phyloP scores from a whole-genome alignment of 2,329 filamentous ascomycete genomes.

The Pseudocercospora ulei region DNA sequence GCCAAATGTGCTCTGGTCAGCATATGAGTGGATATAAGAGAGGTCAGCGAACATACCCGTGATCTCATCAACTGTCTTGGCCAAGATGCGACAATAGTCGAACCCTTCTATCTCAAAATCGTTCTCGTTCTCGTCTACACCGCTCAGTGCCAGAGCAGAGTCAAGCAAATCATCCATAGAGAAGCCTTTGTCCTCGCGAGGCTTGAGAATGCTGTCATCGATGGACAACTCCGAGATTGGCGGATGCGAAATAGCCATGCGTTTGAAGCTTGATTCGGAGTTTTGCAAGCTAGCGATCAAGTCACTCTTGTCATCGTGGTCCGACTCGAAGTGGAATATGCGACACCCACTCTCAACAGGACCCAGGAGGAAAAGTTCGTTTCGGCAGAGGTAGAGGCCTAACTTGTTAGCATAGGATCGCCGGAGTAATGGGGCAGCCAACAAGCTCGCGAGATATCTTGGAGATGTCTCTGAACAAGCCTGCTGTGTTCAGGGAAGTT shows the following conservation, averaged over 20 bases:
- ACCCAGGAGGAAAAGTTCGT: not conserved
- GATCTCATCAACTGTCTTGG: conserved; percentile 5
- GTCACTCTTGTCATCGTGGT: conserved; percentile 1
- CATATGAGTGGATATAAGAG: too few species aligned
- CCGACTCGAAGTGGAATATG: conserved; percentile 3
- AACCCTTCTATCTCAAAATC: conserved; percentile 3
- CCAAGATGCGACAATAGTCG: conserved; percentile 1
- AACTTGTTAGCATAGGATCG: not conserved
- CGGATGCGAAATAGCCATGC: conserved; percentile 2
- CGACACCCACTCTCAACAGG: not conserved
- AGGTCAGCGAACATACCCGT: too few species aligned
- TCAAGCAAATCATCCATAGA: not conserved
- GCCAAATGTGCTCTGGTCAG: too few species aligned
- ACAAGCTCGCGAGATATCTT: too few species aligned
- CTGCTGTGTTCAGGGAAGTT: too few species aligned
- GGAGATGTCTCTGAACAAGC: too few species aligned
- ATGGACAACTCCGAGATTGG: not conserved
- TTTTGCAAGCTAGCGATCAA: not conserved
- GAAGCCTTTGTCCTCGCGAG: not conserved
- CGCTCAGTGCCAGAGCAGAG: conserved; percentile 1
- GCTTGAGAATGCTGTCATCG: not conserved
- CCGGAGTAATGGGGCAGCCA: too few species aligned
- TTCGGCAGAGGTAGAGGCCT: conserved; percentile 1
- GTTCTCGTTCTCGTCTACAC: conserved; percentile 5
- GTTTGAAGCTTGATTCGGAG: conserved; percentile 2